Percentiles rank a stretch among this genome's conserved stretches.
Conservation (phyloP, 73 alveolate genomes). For the Diophrys sp. region DNA sequence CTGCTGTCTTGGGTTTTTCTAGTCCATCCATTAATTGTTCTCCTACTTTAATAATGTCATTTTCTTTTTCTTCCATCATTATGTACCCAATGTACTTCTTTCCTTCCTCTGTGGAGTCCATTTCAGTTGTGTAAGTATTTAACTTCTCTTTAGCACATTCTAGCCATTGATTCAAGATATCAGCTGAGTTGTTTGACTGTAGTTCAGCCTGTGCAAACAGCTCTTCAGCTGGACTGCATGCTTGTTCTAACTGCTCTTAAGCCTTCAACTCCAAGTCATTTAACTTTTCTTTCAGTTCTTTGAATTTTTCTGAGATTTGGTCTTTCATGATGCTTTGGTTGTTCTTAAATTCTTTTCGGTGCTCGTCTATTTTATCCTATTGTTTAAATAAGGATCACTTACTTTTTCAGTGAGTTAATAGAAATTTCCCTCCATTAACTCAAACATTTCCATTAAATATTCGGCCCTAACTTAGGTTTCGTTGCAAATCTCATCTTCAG, state of each 20-base stretch:
- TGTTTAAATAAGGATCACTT: no score
- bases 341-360: slow-evolving; percentile 22
- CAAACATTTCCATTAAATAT: slow-evolving; percentile 62
- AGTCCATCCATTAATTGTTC: slow-evolving; percentile 22
- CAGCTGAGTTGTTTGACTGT: slow-evolving; percentile 9
- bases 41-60: slow-evolving; percentile 25
- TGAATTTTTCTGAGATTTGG: slow-evolving; percentile 35
- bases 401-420: neutral
- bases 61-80: neutral
- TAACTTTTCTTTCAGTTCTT: slow-evolving; percentile 24
- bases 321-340: slow-evolving; percentile 36
- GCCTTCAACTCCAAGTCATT: slow-evolving; percentile 24
- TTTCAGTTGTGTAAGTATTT: slow-evolving; percentile 11
- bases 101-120: neutral
- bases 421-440: slow-evolving; percentile 35
- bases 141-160: slow-evolving; percentile 8
- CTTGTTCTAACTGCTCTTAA: slow-evolving; percentile 10
- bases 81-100: slow-evolving; percentile 15
- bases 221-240: slow-evolving; percentile 4
- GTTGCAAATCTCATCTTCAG: slow-evolving; percentile 70
- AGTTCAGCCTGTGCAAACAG: neutral
- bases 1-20: no score
- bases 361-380: slow-evolving; percentile 12
- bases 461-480: slow-evolving; percentile 70
- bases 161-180: slow-evolving; percentile 13